Evolutionary conservation across 495 filamentous ascomycete species (phyloP).

Genomic region (Lasiosphaeria ovina): DNA sequence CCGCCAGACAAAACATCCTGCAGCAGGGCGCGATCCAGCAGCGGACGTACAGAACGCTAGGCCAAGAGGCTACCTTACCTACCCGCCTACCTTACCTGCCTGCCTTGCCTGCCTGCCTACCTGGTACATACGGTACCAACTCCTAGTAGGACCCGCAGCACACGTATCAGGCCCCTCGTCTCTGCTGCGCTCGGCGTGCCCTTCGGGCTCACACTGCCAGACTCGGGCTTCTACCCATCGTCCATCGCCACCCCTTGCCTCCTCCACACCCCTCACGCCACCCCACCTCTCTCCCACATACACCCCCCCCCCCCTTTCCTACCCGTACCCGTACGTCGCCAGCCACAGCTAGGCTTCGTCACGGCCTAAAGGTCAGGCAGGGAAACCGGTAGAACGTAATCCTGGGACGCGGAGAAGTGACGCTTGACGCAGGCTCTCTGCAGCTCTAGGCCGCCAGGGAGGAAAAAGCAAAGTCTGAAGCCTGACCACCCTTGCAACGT

Average conservation of each 20-base stretch:
- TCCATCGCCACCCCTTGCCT: constrained; percentile 24
- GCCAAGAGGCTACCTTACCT: constrained; percentile 10
- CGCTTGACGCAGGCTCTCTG: constrained; percentile 45
- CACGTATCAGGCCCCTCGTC: constrained; percentile 23
- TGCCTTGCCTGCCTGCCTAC: too few species aligned
- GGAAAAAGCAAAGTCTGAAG: constrained; percentile 38
- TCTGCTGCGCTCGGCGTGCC: constrained; percentile 22
- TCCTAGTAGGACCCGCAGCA: constrained; percentile 28
- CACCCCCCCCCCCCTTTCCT: constrained; percentile 9
- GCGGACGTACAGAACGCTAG: constrained; percentile 6
- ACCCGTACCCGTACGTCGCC: constrained; percentile 18
- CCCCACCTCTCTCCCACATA: not conserved
- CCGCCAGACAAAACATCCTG: constrained; percentile 21
- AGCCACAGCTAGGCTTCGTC: constrained; percentile 39
- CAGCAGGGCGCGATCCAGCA: constrained; percentile 32
- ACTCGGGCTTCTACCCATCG: constrained; percentile 23
- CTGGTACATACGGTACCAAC: constrained; percentile 15
- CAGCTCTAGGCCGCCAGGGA: constrained; percentile 44
- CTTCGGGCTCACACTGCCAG: constrained; percentile 31
- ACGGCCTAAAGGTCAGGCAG: constrained; percentile 49
- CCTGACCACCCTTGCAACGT: constrained; percentile 53
- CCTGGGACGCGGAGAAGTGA: constrained; percentile 40
- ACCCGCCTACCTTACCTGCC: too few species aligned
- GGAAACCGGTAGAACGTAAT: constrained; percentile 42
- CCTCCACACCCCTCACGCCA: not conserved